Evolutionary conservation across 2,329 filamentous ascomycete species (phyloP), one percentile per base, ranked within the genome.

Genomic region (Aspergillus terreus): DNA sequence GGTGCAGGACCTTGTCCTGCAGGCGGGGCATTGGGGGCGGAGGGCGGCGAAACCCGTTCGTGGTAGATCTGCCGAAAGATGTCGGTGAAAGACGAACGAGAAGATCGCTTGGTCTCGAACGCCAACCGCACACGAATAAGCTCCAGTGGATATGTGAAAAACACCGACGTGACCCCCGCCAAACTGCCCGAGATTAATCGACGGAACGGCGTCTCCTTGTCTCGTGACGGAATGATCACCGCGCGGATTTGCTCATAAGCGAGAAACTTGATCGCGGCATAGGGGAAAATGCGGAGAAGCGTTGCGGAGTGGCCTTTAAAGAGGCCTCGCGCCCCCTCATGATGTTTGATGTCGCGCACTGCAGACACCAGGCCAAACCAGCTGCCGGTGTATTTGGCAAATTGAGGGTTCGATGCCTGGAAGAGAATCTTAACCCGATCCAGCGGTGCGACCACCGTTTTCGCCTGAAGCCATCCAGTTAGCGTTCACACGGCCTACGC

Each of bases 371-470:
- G 84, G 45, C 94, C 94, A 50, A 83, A 82, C 88, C 92, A 96
- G 40, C 87, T 91, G 38, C 91, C 89, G 1, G 90, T 85, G 69
- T 97, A 99, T 74, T 95, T 96, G 49, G 87, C 82, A 69, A 96
- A 99, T 61, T 94, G 87, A 3, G 94, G 94, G 65, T 94, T 96
- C 65, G 88, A 90, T 47, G 94, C 88, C 71, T 99, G 94, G 75
- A 99, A 97, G 51, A 99, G 87, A 66, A 99, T 99, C 75, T 99
- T 99, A 65, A 99, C 94, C 59, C 94, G 87, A 74, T 99, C 94
- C 58, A 99, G 87, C 21, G 94, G 94, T 21, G 91, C 94, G 35
- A 99, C 95, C 6, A 95, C 79, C 0, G 92, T 96, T 79, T 99
- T 99, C 55, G 88, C 94, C 91, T 96, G 62, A 52, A 12, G 5